Conservation (phyloP, 306 rosid genomes). For the Dalbergia oliveri region DNA sequence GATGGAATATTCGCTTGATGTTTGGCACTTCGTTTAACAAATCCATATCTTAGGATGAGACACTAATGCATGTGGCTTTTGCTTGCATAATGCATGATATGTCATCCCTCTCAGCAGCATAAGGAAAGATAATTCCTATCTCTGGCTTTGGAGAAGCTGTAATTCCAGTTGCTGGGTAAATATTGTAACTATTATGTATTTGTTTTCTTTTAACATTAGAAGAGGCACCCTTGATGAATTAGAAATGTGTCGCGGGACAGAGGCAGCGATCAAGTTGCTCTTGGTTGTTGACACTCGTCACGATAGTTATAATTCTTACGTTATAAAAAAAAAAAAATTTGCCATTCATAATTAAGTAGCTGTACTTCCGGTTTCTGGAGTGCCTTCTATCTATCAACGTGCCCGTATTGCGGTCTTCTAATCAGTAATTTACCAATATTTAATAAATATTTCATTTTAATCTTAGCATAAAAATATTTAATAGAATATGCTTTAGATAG, state of each 20-base stretch:
- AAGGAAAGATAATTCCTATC: background rate
- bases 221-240: constrained; percentile 16
- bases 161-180: constrained; percentile 35
- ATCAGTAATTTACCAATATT: too few relatives aligned
- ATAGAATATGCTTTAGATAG: too few relatives aligned
- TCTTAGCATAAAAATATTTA: too few relatives aligned
- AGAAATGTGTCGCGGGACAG: constrained; percentile 7
- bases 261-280: background rate
- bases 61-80: constrained; percentile 19
- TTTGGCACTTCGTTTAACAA: constrained; percentile 20
- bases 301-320: too few relatives aligned
- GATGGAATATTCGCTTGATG: constrained; percentile 15
- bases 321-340: too few relatives aligned
- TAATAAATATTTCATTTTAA: too few relatives aligned
- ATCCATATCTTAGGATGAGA: constrained; percentile 5
- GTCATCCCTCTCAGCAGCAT: constrained; percentile 16
- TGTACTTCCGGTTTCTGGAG: too few relatives aligned
- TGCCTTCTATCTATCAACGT: too few relatives aligned
- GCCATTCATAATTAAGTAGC: background rate
- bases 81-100: constrained; percentile 27
- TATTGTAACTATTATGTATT: constrained; percentile 28
- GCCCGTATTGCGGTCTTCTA: too few relatives aligned
- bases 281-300: too few relatives aligned
- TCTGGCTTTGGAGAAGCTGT: constrained; percentile 33
- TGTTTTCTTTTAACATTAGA: constrained; percentile 23